These are phyloP conservation scores for Beauveria caledonica DNA, from an alignment of 2,329 filamentous ascomycete genomes.

Conservation along the genomic window DNA sequence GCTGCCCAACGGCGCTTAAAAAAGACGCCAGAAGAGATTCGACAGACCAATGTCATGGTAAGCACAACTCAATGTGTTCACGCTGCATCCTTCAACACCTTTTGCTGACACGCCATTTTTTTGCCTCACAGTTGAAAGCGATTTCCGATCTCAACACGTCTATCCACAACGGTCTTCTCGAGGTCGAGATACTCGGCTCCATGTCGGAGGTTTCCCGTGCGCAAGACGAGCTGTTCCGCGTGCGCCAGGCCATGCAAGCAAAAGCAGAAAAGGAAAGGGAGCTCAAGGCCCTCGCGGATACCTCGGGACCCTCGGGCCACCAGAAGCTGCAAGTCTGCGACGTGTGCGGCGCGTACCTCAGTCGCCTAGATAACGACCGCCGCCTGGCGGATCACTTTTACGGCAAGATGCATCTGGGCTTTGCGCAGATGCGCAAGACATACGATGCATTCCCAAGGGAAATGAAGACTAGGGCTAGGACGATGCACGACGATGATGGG, in stretches of 20 bases:
- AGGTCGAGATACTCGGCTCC: slow-evolving; percentile 80
- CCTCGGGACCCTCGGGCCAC: slow-evolving; percentile 84
- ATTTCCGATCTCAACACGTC: slow-evolving; percentile 74
- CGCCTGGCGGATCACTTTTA: slow-evolving; percentile 95
- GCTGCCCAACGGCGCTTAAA: slow-evolving; percentile 81
- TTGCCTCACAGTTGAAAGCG: slow-evolving; percentile 52
- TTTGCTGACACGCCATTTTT: not conserved
- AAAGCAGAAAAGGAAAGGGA: slow-evolving; percentile 82
- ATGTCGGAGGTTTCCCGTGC: slow-evolving; percentile 72
- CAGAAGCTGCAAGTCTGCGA: slow-evolving; percentile 99
- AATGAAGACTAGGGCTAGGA: slow-evolving; percentile 61
- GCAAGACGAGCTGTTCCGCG: slow-evolving; percentile 79
- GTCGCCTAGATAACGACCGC: slow-evolving; percentile 86
- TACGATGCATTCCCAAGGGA: slow-evolving; percentile 82
- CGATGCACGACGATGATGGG: slow-evolving; percentile 42
- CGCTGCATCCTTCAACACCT: too few relatives aligned
- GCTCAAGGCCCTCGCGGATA: slow-evolving; percentile 84
- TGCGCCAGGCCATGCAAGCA: slow-evolving; percentile 68
- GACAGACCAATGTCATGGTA: slow-evolving; percentile 82
- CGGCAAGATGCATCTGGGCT: slow-evolving; percentile 98
- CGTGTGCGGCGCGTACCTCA: slow-evolving; percentile 92
- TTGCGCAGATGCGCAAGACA: slow-evolving; percentile 95
- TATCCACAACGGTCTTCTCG: slow-evolving; percentile 73
- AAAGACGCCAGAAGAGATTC: slow-evolving; percentile 96
- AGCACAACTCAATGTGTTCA: not conserved